Conservation (phyloP, 2,329 filamentous ascomycete genomes). For the Periconia digitata region DNA sequence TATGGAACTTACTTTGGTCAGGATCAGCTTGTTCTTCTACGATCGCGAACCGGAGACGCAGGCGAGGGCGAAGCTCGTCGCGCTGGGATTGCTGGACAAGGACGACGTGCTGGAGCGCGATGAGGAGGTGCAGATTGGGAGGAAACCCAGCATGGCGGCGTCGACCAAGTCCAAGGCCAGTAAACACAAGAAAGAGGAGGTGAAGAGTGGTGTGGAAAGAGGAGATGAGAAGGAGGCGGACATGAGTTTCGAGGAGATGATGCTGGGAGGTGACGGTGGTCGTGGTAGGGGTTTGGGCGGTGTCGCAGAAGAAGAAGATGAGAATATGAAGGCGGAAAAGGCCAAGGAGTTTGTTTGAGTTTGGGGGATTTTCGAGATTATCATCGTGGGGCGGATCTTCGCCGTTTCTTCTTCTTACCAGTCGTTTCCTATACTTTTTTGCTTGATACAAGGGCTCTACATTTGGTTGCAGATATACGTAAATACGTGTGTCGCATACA, state of each 20-base stretch:
- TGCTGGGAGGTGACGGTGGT: background rate
- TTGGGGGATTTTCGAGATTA: no score
- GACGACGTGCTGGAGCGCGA: slow-evolving; percentile 1
- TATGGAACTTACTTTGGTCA: slow-evolving; percentile 9
- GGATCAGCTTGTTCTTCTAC: slow-evolving; percentile 17
- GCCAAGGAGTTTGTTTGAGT: no score
- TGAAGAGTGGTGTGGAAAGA: background rate
- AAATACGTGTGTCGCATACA: no score
- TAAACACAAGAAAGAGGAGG: background rate
- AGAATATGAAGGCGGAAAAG: no score
- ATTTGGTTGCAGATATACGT: no score
- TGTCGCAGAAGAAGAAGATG: no score
- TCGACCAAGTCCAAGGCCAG: no score
- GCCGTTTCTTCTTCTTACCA: no score
- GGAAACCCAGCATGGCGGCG: background rate
- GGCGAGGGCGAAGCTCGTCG: slow-evolving; percentile 8
- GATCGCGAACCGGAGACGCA: slow-evolving; percentile 10
- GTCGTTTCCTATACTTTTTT: no score
- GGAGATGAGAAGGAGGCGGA: slow-evolving; percentile 1
- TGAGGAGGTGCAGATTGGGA: background rate
- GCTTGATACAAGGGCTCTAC: no score
- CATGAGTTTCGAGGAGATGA: slow-evolving; percentile 1
- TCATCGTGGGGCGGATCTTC: no score
- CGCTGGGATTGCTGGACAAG: slow-evolving; percentile 13
- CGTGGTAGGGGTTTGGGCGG: background rate